These are phyloP conservation scores for Nannizzia gypsea DNA, from an alignment of 2,329 filamentous ascomycete genomes.

Conservation along the genomic window DNA sequence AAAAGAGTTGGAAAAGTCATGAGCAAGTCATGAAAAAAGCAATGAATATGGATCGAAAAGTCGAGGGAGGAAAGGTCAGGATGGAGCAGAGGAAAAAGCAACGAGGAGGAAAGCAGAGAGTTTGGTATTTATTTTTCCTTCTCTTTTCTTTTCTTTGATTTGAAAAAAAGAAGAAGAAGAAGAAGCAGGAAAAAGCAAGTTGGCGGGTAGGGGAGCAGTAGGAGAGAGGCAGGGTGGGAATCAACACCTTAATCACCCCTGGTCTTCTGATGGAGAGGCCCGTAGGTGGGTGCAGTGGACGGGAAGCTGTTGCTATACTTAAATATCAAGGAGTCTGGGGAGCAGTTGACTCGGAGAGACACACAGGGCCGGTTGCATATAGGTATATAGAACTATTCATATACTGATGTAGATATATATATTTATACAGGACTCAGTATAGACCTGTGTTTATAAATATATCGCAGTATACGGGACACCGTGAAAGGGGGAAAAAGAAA, in stretches of 20 bases:
- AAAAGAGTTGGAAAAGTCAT: slow-evolving; percentile 5
- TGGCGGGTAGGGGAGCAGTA: background rate
- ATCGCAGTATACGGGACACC: background rate
- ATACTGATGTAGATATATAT: background rate
- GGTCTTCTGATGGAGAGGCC: slow-evolving; percentile 1
- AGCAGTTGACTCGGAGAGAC: background rate
- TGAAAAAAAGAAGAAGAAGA: background rate
- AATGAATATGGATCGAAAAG: background rate
- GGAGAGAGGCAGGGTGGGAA: background rate
- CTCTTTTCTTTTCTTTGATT: background rate
- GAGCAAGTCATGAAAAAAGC: slow-evolving; percentile 6
- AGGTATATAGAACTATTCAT: background rate
- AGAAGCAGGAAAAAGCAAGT: background rate
- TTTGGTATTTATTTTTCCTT: no score
- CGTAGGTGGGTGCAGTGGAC: background rate
- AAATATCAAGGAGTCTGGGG: background rate
- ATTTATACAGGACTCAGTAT: background rate
- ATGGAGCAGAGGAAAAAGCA: background rate
- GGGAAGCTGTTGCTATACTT: background rate
- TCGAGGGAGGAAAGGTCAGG: background rate
- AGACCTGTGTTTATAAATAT: no score
- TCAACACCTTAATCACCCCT: background rate
- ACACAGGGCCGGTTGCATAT: slow-evolving; percentile 7
- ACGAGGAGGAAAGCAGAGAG: background rate
- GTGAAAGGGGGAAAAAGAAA: slow-evolving; percentile 4